A percentile compares a stretch with the other conserved stretches of the same genome.
phyloP scores from a whole-genome alignment of 495 filamentous ascomycete species.

The Arthonia radiata region DNA sequence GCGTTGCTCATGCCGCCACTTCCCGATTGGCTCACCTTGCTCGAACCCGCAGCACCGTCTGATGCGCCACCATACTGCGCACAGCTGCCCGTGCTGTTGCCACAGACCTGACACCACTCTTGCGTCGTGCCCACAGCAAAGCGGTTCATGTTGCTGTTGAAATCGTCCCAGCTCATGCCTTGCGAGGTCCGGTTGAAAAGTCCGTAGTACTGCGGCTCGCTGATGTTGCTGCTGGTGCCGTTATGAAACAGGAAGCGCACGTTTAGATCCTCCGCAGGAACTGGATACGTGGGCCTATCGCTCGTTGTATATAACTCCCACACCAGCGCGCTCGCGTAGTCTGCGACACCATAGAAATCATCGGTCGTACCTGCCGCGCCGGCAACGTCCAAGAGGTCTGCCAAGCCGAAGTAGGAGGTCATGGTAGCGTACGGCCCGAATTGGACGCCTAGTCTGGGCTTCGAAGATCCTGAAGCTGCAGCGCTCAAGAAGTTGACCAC shows the following conservation, averaged over 20 bases:
- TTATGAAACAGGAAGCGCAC: slow-evolving; percentile 63
- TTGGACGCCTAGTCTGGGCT: slow-evolving; percentile 30
- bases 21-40: slow-evolving; percentile 4
- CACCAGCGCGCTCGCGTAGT: slow-evolving; percentile 39
- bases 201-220: slow-evolving; percentile 28
- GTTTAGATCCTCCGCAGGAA: slow-evolving; percentile 28
- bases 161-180: slow-evolving; percentile 35
- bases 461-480: slow-evolving; percentile 19
- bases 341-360: slow-evolving; percentile 45
- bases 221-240: slow-evolving; percentile 32
- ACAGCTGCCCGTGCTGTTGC: slow-evolving; percentile 36
- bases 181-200: slow-evolving; percentile 36
- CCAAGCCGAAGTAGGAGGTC: slow-evolving; percentile 48
- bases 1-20: slow-evolving; percentile 19
- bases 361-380: too few species aligned
- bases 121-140: slow-evolving; percentile 32
- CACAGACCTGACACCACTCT: slow-evolving; percentile 48
- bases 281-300: slow-evolving; percentile 21
- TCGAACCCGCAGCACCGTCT: neutral
- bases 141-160: slow-evolving; percentile 29
- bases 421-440: slow-evolving; percentile 51
- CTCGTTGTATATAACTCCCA: slow-evolving; percentile 52
- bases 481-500: slow-evolving; percentile 28
- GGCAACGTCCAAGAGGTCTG: slow-evolving; percentile 27
- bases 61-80: slow-evolving; percentile 12